phyloP scores from a whole-genome alignment of 768 basidiomycete genomes.

The Phaeotremella fagi region DNA sequence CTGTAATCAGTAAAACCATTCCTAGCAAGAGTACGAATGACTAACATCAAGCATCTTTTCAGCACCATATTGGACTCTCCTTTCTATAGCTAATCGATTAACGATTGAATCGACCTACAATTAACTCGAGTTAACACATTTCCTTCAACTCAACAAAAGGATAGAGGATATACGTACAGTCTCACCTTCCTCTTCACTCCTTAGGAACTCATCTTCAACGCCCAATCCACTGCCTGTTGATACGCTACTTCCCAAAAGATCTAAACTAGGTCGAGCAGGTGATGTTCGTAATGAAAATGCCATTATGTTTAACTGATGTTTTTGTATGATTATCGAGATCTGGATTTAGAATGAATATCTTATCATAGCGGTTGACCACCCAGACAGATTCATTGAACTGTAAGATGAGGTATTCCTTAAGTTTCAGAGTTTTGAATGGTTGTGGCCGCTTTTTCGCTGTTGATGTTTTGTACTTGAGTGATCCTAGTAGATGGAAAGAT shows the following conservation, averaged over 20 bases:
- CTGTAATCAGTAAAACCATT: too few species aligned
- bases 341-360: too few species aligned
- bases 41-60: slow-evolving; percentile 77
- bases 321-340: too few species aligned
- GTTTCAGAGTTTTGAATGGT: too few species aligned
- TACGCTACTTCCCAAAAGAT: not conserved
- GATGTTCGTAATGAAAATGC: not conserved
- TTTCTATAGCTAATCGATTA: slow-evolving; percentile 66
- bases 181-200: not conserved
- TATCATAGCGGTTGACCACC: too few species aligned
- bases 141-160: not conserved
- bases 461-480: too few species aligned
- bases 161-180: not conserved
- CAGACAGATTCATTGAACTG: too few species aligned
- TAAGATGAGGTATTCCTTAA: too few species aligned
- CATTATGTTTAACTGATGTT: too few species aligned
- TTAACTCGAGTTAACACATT: not conserved
- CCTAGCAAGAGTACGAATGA: too few species aligned
- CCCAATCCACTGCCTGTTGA: not conserved
- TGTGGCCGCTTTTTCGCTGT: too few species aligned
- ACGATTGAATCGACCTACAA: slow-evolving; percentile 65
- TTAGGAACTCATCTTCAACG: not conserved
- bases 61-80: slow-evolving; percentile 82
- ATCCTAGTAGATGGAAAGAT: too few species aligned
- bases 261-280: not conserved